Evolutionary conservation across 208 protist genomes (phyloP).

Genomic region (Acanthamoeba castellanii): DNA sequence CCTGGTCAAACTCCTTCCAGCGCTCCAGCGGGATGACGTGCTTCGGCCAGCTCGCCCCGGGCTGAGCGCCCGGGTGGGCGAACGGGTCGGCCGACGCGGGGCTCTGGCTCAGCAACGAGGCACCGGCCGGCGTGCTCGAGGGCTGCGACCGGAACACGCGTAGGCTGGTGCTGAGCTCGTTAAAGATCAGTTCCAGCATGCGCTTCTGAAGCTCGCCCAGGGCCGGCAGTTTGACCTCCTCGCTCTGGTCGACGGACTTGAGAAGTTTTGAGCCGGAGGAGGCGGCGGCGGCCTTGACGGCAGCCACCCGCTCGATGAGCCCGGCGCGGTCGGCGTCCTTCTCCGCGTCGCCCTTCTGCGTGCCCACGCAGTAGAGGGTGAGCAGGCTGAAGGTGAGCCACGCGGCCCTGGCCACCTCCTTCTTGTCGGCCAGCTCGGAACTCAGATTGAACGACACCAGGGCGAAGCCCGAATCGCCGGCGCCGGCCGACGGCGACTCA

Average conservation of each 20-base stretch:
- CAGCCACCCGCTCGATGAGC: constrained; percentile 17
- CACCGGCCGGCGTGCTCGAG: background rate
- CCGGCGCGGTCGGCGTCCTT: background rate
- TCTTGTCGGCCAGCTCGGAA: constrained; percentile 16
- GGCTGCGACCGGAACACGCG: constrained; percentile 22
- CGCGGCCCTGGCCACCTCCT: background rate
- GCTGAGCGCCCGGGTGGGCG: background rate
- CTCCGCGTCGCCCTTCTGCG: background rate
- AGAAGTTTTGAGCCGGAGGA: background rate
- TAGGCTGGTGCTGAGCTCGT: constrained; percentile 57
- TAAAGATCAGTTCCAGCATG: constrained; percentile 37
- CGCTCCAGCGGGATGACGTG: background rate
- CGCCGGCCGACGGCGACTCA: background rate
- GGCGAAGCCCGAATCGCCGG: background rate
- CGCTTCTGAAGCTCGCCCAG: constrained; percentile 35
- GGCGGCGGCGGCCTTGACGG: background rate
- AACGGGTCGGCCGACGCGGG: constrained; percentile 32
- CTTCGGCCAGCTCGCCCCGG: background rate
- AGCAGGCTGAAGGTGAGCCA: constrained; percentile 45
- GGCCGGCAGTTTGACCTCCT: background rate
- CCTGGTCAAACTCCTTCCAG: background rate
- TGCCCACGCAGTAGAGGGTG: constrained; percentile 14
- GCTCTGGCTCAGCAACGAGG: background rate
- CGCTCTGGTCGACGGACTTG: background rate
- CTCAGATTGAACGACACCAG: constrained; percentile 6